Conservation (phyloP, 2,329 filamentous ascomycete species). For the Apiospora koreana region DNA sequence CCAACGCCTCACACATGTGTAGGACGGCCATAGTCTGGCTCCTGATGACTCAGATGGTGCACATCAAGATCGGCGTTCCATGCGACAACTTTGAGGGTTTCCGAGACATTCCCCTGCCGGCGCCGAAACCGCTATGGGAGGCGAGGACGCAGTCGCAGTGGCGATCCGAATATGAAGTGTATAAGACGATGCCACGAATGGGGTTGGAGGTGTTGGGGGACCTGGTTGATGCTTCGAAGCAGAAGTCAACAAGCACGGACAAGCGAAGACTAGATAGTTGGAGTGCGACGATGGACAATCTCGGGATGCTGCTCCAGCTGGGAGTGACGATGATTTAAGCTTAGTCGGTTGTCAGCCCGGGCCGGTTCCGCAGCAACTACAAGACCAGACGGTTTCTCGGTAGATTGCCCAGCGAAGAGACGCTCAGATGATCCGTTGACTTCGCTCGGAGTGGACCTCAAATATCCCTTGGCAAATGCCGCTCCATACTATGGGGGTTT, state of each 20-base stretch:
- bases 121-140: neutral
- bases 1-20: neutral
- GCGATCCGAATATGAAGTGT: neutral
- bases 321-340: neutral
- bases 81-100: neutral
- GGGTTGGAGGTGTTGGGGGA: neutral
- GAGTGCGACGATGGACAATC: neutral
- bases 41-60: neutral
- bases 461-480: neutral
- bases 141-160: neutral
- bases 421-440: neutral
- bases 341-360: neutral
- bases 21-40: neutral
- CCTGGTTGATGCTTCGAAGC: neutral
- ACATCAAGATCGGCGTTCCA: constrained; percentile 1
- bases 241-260: neutral
- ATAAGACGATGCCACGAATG: neutral
- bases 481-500: neutral
- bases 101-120: constrained; percentile 1
- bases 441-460: neutral
- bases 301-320: neutral
- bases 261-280: neutral
- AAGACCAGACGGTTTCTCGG: neutral
- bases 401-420: neutral
- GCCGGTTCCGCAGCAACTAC: neutral